Evolutionary conservation across 345 rosid species (phyloP).

Genomic region (Trapa incisa): DNA sequence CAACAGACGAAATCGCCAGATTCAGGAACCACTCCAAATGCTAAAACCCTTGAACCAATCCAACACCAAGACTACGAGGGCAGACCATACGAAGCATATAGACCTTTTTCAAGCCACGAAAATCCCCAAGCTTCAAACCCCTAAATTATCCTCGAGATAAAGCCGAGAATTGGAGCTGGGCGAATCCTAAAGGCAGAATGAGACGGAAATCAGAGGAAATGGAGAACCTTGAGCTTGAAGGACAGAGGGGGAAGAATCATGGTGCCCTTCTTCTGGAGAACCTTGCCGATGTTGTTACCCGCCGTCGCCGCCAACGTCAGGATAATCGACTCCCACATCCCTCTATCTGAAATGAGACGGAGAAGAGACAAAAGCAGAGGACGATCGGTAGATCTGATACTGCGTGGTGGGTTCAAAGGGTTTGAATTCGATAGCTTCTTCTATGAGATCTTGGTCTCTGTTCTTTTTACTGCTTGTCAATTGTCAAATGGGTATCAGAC

Average conservation of each 20-base stretch:
- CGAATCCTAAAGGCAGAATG: background rate
- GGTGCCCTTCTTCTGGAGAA: constrained; percentile 94
- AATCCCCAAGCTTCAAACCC: background rate
- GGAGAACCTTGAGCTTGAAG: constrained; percentile 72
- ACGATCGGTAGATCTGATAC: too few species aligned
- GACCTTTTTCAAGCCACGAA: background rate
- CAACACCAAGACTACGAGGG: background rate
- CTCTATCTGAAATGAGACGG: too few species aligned
- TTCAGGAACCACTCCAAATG: too few species aligned
- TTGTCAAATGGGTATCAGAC: too few species aligned
- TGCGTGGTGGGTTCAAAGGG: too few species aligned
- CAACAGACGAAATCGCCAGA: too few species aligned
- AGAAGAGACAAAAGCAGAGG: too few species aligned
- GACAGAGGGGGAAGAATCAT: constrained; percentile 93
- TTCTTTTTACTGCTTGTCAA: too few species aligned
- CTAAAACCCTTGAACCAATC: background rate
- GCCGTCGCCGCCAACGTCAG: constrained; percentile 89
- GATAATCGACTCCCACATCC: constrained; percentile 84
- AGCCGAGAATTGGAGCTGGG: background rate
- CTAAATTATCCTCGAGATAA: background rate
- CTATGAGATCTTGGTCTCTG: too few species aligned
- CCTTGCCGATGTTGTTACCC: constrained; percentile 92
- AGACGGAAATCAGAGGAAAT: background rate
- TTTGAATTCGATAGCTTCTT: too few species aligned
- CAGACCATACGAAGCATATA: background rate